Evolutionary conservation across 2,329 filamentous ascomycete species (phyloP), one percentile per base, ranked within the genome.

Genomic region (Chaetomiaceae sp.): DNA sequence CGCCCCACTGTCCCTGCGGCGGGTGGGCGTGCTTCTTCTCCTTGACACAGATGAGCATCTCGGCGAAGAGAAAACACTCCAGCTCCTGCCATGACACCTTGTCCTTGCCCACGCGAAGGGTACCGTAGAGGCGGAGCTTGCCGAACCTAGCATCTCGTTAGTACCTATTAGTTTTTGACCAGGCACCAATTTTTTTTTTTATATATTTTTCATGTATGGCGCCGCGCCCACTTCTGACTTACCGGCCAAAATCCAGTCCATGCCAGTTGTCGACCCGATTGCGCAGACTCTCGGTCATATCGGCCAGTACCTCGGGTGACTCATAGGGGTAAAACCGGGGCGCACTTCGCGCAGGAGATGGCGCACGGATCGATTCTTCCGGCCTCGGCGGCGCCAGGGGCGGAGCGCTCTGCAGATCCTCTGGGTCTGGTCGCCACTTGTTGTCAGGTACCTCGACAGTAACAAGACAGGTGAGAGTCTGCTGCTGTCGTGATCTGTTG

Each of bases 21-120:
- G 67, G 9, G 21, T 70, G 69, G 2, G 75, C 68, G 8, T 77
- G 71, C 73, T 91, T 96, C 80, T 96, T 97, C 72, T 97, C 94
- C 72, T 97, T 99, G 56, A 99, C 90, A 66, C 94, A 99, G 60
- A 99, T 99, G 63, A 99, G 86, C 94, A 99, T 99, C 73, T 99
- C 94, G 4, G 87, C 89, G 66, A 99, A 99, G 27, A 99, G 79
- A 68, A 90, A 99, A 69, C 94, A 99, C 69, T 99, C 91, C 51
- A 99, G 74, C 68, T 97, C 94, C 74, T 99, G 94, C 94, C 94
- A 99, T 6, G 91, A 91, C 59, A 92, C 80, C 61, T 90, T 90
- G 70, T 99, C 94, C 71, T 99, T 99, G 62, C 94, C 94, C 20
- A 99, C 94, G 48, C 89, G 85, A 53, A 99, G 82, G 2, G 87